Evolutionary conservation across 1,284 basidiomycete species (phyloP).

Genomic region (Veloboletus limbatus): DNA sequence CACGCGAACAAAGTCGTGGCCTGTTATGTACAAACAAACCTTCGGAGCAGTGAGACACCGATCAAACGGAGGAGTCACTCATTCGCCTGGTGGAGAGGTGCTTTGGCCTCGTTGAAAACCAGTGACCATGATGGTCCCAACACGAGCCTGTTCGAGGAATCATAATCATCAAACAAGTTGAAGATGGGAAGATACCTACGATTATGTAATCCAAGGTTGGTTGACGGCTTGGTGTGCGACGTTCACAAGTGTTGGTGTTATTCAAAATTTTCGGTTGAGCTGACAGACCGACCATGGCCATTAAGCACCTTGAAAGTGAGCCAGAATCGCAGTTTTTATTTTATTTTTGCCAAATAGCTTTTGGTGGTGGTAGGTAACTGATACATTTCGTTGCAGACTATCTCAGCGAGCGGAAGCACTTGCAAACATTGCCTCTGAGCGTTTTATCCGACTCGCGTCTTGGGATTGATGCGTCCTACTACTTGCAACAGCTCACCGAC

Average conservation of each 20-base stretch:
- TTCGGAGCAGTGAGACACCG: too few species aligned
- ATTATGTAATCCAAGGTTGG: slow-evolving; percentile 29
- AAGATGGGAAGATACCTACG: slow-evolving; percentile 10
- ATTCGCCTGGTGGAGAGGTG: neutral
- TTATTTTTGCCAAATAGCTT: too few species aligned
- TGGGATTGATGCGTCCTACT: slow-evolving; percentile 95
- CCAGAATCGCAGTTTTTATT: neutral
- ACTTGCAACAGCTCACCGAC: slow-evolving; percentile 80
- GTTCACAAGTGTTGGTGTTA: slow-evolving; percentile 13
- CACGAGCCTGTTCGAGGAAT: too few species aligned
- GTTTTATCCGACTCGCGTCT: slow-evolving; percentile 90
- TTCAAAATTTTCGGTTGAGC: slow-evolving; percentile 12
- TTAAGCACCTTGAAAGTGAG: slow-evolving; percentile 56
- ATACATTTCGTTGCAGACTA: slow-evolving; percentile 52
- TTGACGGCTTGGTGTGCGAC: too few species aligned
- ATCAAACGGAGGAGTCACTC: too few species aligned
- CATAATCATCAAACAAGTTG: too few species aligned
- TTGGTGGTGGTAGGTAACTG: neutral
- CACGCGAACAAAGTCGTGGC: slow-evolving; percentile 14
- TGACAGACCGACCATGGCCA: slow-evolving; percentile 40
- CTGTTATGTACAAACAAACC: slow-evolving; percentile 17
- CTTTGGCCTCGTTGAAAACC: slow-evolving; percentile 6
- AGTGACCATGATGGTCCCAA: slow-evolving; percentile 4
- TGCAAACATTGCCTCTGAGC: slow-evolving; percentile 79
- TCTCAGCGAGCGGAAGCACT: slow-evolving; percentile 83